Conservation (phyloP, 306 rosid genomes). For the Hippophae tibetana region DNA sequence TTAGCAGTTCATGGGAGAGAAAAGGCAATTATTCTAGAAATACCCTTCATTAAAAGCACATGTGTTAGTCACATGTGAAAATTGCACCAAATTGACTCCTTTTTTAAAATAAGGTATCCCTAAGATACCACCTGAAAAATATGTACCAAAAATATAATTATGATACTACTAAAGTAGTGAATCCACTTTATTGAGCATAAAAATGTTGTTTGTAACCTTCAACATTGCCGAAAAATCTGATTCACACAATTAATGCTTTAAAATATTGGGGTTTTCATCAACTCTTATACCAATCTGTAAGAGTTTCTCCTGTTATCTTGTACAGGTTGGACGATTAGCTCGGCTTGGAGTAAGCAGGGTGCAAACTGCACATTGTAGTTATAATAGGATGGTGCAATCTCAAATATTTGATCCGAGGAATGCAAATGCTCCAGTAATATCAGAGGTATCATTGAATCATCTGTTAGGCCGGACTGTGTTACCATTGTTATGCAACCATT, state of each 20-base stretch:
- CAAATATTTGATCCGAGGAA: slow-evolving; percentile 11
- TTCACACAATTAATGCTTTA: background rate
- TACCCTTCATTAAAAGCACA: too few species aligned
- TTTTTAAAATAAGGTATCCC: too few species aligned
- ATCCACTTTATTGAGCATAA: too few species aligned
- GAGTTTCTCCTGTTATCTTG: background rate
- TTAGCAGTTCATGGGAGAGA: too few species aligned
- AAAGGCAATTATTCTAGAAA: too few species aligned
- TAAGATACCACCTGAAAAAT: too few species aligned
- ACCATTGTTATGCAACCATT: background rate
- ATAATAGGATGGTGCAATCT: slow-evolving; percentile 14
- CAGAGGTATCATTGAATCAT: slow-evolving; percentile 11
- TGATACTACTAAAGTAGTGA: too few species aligned
- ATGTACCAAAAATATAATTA: too few species aligned
- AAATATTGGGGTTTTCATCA: background rate
- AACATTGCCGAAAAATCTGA: background rate
- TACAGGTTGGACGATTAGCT: slow-evolving; percentile 22
- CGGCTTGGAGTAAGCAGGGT: slow-evolving; percentile 15
- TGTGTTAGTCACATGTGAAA: too few species aligned
- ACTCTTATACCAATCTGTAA: background rate
- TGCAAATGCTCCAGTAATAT: background rate
- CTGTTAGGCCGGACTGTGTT: background rate
- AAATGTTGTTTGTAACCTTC: too few species aligned
- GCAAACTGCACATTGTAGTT: slow-evolving; percentile 13
- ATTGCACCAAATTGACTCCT: too few species aligned